Percentiles rank a stretch among this genome's conserved stretches.
Conservation (phyloP, 129 eudicot species). For the Flaveria brownii region DNA sequence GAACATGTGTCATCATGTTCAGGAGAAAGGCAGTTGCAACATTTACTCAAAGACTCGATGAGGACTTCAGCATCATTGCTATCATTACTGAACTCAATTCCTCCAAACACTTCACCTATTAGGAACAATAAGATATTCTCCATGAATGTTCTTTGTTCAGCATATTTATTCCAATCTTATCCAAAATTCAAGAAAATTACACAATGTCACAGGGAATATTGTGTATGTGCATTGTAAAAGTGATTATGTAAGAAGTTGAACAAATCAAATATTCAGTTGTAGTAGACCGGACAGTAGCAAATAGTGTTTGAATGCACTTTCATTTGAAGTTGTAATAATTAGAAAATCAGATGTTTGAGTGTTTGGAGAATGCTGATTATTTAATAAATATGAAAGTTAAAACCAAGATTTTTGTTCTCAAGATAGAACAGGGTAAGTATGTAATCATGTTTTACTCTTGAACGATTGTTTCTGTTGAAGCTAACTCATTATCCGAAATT, state of each 20-base stretch:
- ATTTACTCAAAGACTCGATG: conserved; percentile 61
- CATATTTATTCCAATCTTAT: background rate
- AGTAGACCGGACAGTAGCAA: background rate
- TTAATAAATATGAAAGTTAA: background rate
- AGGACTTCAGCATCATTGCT: conserved; percentile 82
- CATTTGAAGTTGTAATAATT: background rate
- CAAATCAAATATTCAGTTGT: background rate
- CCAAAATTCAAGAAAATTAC: background rate
- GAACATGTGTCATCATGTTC: conserved; percentile 37
- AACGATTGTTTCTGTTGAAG: background rate
- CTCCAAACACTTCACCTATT: conserved; percentile 93
- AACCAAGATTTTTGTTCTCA: background rate
- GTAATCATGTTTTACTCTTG: background rate
- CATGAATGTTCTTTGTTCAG: background rate
- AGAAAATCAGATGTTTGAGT: background rate
- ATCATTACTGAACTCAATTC: conserved; percentile 56
- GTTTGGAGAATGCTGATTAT: background rate
- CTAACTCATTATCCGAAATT: background rate
- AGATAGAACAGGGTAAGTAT: background rate
- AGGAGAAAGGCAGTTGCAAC: conserved; percentile 62
- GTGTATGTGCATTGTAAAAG: conserved; percentile 1
- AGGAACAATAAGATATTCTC: background rate
- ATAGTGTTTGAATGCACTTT: background rate
- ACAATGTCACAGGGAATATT: background rate
- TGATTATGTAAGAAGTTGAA: background rate